These are phyloP conservation scores for Microsporum canis DNA, from an alignment of 2,329 filamentous ascomycete genomes.

Conservation along the genomic window DNA sequence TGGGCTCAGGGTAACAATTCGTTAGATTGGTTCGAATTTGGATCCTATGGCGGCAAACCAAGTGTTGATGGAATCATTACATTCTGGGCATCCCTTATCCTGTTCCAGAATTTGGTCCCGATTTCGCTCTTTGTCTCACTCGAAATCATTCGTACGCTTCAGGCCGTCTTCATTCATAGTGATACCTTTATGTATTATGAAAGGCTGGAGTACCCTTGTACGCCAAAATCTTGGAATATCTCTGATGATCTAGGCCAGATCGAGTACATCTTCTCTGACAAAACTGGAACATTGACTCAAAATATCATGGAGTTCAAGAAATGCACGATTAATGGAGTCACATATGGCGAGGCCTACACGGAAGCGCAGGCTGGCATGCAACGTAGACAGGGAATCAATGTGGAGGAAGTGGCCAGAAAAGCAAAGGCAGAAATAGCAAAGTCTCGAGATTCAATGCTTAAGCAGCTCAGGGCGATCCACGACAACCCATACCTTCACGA, in stretches of 20 bases:
- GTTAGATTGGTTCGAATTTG: slow-evolving; percentile 70
- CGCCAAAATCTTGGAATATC: slow-evolving; percentile 98
- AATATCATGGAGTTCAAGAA: slow-evolving; percentile 99
- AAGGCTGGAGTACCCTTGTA: slow-evolving; percentile 82
- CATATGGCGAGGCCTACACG: slow-evolving; percentile 95
- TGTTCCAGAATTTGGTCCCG: slow-evolving; percentile 97
- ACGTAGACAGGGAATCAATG: slow-evolving; percentile 75
- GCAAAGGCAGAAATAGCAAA: slow-evolving; percentile 67
- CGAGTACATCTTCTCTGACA: slow-evolving; percentile 97
- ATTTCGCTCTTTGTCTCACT: slow-evolving; percentile 96
- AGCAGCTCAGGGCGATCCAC: slow-evolving; percentile 60
- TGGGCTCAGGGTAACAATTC: slow-evolving; percentile 69
- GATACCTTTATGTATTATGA: slow-evolving; percentile 97
- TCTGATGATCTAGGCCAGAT: slow-evolving; percentile 97
- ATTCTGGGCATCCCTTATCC: slow-evolving; percentile 87
- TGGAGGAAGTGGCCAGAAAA: slow-evolving; percentile 64
- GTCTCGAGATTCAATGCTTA: slow-evolving; percentile 62
- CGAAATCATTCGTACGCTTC: slow-evolving; percentile 84
- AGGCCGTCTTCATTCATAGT: slow-evolving; percentile 96
- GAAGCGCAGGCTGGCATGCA: slow-evolving; percentile 96
- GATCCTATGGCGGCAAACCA: slow-evolving; percentile 64
- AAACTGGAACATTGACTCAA: slow-evolving; percentile 79
- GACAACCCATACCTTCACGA: slow-evolving; percentile 86
- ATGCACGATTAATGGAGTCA: slow-evolving; percentile 86
- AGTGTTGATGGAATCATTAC: slow-evolving; percentile 83